A percentile compares a stretch with the other conserved stretches of the same genome.
These are phyloP conservation scores for Trichodelitschia bisporula DNA, from an alignment of 495 filamentous ascomycete species.

Conservation along the genomic window DNA sequence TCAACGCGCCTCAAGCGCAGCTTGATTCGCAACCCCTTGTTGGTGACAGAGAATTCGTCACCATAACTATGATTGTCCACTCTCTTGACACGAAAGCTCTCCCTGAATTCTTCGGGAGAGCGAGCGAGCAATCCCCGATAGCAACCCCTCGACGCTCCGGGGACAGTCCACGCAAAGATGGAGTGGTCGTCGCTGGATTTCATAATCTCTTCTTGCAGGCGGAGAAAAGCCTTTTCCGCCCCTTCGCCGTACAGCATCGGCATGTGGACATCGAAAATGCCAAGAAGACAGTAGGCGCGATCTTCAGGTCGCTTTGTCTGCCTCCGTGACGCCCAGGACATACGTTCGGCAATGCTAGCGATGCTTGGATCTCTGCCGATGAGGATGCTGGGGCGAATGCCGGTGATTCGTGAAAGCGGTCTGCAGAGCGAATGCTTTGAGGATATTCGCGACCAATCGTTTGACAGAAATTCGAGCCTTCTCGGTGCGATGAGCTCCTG, in stretches of 20 bases:
- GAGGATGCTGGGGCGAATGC: not conserved
- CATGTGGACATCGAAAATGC: constrained; percentile 2
- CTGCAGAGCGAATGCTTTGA: not conserved
- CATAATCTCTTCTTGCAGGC: constrained; percentile 1
- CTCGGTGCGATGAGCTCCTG: constrained; percentile 1
- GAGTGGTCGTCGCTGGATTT: too few species aligned
- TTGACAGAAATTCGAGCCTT: constrained; percentile 1
- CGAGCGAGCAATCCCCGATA: too few species aligned
- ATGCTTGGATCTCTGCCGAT: not conserved
- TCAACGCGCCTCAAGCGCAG: too few species aligned
- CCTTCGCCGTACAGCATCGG: constrained; percentile 1
- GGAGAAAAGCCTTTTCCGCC: not conserved
- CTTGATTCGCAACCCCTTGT: too few species aligned
- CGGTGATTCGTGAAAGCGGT: constrained; percentile 1
- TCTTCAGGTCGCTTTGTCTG: constrained; percentile 1
- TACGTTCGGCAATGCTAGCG: constrained; percentile 1
- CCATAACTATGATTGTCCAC: too few species aligned
- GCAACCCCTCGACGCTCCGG: too few species aligned
- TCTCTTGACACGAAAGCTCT: too few species aligned
- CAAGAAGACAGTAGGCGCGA: constrained; percentile 1
- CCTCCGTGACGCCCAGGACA: not conserved
- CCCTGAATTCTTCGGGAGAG: too few species aligned
- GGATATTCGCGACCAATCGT: not conserved
- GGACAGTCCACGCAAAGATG: too few species aligned
- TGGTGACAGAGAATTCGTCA: too few species aligned